A percentile compares a stretch with the other conserved stretches of the same genome.
These are phyloP conservation scores for Recurvomyces mirabilis DNA, from an alignment of 495 filamentous ascomycete genomes.

Conservation along the genomic window DNA sequence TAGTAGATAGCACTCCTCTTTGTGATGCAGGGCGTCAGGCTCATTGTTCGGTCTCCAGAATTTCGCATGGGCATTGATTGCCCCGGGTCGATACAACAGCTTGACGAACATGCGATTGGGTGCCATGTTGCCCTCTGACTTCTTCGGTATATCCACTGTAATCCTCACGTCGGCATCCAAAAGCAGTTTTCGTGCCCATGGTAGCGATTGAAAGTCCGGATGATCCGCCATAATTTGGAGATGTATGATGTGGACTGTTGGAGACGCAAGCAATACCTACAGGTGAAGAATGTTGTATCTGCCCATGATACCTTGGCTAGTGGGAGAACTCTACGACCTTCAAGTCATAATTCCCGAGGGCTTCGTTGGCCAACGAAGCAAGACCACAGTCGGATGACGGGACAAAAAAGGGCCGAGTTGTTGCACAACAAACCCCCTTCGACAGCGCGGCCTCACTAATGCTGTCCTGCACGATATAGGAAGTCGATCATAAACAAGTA, in stretches of 20 bases:
- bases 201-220: constrained; percentile 1
- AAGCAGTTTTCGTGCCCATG: constrained; percentile 2
- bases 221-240: constrained; percentile 1
- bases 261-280: too few relatives aligned
- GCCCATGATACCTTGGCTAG: too few relatives aligned
- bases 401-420: too few relatives aligned
- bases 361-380: too few relatives aligned
- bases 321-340: too few relatives aligned
- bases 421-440: too few relatives aligned
- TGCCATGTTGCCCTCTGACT: background rate
- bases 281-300: too few relatives aligned
- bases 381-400: too few relatives aligned
- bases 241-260: background rate
- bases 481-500: too few relatives aligned
- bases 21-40: constrained; percentile 3
- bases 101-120: constrained; percentile 16
- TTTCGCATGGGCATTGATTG: constrained; percentile 11
- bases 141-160: background rate
- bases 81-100: constrained; percentile 6
- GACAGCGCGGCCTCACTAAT: too few relatives aligned
- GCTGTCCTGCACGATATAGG: too few relatives aligned
- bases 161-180: background rate
- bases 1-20: constrained; percentile 12
- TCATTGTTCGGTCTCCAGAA: constrained; percentile 12
- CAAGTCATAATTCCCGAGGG: too few relatives aligned